These are phyloP conservation scores for Aureobasidium sp. DNA, from an alignment of 2,329 filamentous ascomycete genomes.

Conservation along the genomic window DNA sequence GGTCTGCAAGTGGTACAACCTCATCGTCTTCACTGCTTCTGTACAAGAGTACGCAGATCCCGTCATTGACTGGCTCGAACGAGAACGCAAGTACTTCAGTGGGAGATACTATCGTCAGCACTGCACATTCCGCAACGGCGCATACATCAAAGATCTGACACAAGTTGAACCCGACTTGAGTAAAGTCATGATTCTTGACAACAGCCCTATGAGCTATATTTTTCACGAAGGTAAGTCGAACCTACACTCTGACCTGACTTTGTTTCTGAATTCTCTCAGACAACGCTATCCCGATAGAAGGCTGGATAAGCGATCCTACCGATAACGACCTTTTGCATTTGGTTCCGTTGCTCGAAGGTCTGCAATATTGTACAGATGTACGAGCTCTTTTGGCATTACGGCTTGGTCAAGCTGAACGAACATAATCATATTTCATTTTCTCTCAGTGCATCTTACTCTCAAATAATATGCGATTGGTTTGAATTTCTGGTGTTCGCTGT, in stretches of 20 bases:
- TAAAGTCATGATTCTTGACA: slow-evolving; percentile 98
- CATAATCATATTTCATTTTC: slow-evolving; percentile 2
- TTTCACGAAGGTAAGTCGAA: slow-evolving; percentile 78
- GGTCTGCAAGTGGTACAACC: slow-evolving; percentile 95
- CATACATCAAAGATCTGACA: slow-evolving; percentile 96
- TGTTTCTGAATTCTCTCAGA: slow-evolving; percentile 48
- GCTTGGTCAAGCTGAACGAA: slow-evolving; percentile 60
- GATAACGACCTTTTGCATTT: slow-evolving; percentile 92
- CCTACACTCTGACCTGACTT: not conserved
- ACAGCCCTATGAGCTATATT: slow-evolving; percentile 95
- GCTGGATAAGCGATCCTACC: slow-evolving; percentile 98
- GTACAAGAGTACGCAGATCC: slow-evolving; percentile 98
- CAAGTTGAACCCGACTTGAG: slow-evolving; percentile 94
- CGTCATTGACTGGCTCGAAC: slow-evolving; percentile 97
- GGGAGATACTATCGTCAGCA: slow-evolving; percentile 93
- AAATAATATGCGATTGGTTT: not conserved
- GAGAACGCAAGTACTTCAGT: slow-evolving; percentile 93
- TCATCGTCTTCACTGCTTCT: slow-evolving; percentile 92
- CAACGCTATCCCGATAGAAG: slow-evolving; percentile 97
- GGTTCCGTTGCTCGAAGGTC: slow-evolving; percentile 81
- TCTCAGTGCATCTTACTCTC: not conserved
- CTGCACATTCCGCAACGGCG: slow-evolving; percentile 89
- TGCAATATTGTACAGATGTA: slow-evolving; percentile 96
- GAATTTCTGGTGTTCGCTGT: too few relatives aligned
- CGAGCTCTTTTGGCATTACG: slow-evolving; percentile 81